Evolutionary conservation across 176 grass and related monocot genomes (phyloP), one percentile per base, ranked within the genome.

Genomic region (Oryza glaberrima): DNA sequence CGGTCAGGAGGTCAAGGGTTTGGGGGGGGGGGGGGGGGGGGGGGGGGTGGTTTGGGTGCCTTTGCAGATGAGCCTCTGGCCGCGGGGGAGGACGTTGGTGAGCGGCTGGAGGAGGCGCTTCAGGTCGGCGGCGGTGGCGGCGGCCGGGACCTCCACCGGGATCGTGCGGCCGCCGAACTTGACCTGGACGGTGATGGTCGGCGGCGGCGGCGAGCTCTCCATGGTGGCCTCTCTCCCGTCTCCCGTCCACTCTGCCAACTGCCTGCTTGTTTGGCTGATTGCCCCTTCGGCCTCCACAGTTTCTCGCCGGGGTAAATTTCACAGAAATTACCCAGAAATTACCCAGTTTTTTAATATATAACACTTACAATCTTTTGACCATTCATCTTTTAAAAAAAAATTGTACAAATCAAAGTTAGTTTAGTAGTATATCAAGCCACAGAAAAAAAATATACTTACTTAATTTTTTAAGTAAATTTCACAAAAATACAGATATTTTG

Each of bases 31-130:
- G 0, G 2, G 28, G 28, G 28, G 0, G 34, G 34, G 23, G 23
- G 23, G 23, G 23, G 23, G 23, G 23, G 23, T 0, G 23, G 23
- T 25, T 73, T 9, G 79, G 79, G 58, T 69, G 85, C 95, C 95
- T 93, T 98, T 98, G 89, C 87, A 98, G 52, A 98, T 92, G 83
- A 98, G 95, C 91, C 60, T 98, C 88, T 98, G 95, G 65, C 95
- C 95, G 65, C 93, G 95, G 65, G 93, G 87, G 14, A 98, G 86
- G 48, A 98, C 95, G 67, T 98, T 95, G 82, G 93, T 98, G 81
- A 98, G 89, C n/a, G 95, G 91, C 63, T 92, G 95, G 48, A 98
- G 91, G 79, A 98, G 91, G 12, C 85, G 90, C 82, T 98, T 98
- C 68, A 98, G 87, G 6, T 98, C 95, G 16, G 84, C 48, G 15